phyloP scores from a whole-genome alignment of 768 basidiomycete genomes.

The Mycena galopus region DNA sequence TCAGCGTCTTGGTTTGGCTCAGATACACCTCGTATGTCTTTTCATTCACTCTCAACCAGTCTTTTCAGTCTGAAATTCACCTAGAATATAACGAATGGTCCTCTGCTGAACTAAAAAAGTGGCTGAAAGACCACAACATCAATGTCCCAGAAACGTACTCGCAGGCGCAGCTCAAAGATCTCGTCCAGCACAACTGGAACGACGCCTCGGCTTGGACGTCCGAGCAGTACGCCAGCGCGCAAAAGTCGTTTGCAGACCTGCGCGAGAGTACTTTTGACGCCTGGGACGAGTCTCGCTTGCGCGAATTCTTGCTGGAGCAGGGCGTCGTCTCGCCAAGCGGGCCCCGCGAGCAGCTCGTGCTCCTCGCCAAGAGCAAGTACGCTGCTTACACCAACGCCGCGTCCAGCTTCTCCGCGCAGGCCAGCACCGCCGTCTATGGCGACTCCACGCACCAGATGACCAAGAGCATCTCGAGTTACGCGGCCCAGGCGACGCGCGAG shows the following conservation, averaged over 20 bases:
- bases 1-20: conserved; percentile 7
- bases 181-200: conserved; percentile 76
- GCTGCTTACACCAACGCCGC: conserved; percentile 71
- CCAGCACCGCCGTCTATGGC: conserved; percentile 65
- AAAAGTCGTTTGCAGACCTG: conserved; percentile 70
- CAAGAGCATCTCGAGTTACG: conserved; percentile 47
- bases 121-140: conserved; percentile 79
- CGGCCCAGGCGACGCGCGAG: conserved; percentile 67
- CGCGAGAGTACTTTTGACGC: conserved; percentile 76
- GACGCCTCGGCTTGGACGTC: conserved; percentile 65
- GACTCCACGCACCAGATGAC: conserved; percentile 56
- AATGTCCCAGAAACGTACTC: conserved; percentile 61
- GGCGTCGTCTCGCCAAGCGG: conserved; percentile 88
- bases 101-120: conserved; percentile 69
- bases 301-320: conserved; percentile 88
- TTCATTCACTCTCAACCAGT: neutral
- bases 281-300: conserved; percentile 88
- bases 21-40: conserved; percentile 1
- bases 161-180: conserved; percentile 55
- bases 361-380: conserved; percentile 82
- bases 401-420: conserved; percentile 64
- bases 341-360: conserved; percentile 82
- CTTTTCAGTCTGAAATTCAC: neutral
- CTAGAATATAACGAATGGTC: conserved; percentile 70
- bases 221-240: conserved; percentile 74